phyloP scores from a whole-genome alignment of 495 filamentous ascomycete genomes.

The Xylaria intraflava region DNA sequence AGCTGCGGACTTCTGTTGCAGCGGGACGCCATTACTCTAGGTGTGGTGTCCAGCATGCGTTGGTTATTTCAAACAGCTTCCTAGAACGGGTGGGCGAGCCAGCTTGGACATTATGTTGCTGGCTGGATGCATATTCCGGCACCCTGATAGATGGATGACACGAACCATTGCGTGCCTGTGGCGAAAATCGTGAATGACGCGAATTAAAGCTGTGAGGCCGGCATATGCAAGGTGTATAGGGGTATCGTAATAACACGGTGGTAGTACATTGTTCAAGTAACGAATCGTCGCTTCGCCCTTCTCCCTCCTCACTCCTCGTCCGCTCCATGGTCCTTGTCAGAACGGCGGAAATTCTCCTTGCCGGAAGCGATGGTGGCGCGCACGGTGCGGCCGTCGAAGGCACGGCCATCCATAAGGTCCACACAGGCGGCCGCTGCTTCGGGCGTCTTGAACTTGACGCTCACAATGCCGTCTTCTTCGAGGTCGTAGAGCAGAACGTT shows the following conservation, averaged over 20 bases:
- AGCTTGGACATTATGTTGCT: too few species aligned
- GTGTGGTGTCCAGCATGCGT: too few species aligned
- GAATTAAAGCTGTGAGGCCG: too few species aligned
- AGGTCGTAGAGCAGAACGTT: constrained; percentile 87
- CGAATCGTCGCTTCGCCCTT: neutral
- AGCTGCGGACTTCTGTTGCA: too few species aligned
- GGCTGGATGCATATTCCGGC: too few species aligned
- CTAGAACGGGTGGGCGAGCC: too few species aligned
- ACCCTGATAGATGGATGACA: too few species aligned
- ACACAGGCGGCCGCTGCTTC: constrained; percentile 71
- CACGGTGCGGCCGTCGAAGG: constrained; percentile 67
- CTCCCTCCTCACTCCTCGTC: constrained; percentile 21
- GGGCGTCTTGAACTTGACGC: constrained; percentile 64
- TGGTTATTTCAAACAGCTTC: too few species aligned
- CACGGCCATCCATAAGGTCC: constrained; percentile 70
- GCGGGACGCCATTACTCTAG: too few species aligned
- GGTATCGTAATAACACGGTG: neutral
- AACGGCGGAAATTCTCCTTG: constrained; percentile 70
- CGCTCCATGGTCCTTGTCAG: constrained; percentile 41
- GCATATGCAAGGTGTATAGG: too few species aligned
- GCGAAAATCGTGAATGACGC: too few species aligned
- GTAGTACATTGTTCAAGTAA: neutral
- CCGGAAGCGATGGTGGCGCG: constrained; percentile 72
- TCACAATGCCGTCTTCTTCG: constrained; percentile 81
- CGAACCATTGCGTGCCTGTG: too few species aligned